A percentile compares a stretch with the other conserved stretches of the same genome.
These are phyloP conservation scores for Ailanthus altissimus DNA, from an alignment of 345 rosid genomes.

Conservation along the genomic window DNA sequence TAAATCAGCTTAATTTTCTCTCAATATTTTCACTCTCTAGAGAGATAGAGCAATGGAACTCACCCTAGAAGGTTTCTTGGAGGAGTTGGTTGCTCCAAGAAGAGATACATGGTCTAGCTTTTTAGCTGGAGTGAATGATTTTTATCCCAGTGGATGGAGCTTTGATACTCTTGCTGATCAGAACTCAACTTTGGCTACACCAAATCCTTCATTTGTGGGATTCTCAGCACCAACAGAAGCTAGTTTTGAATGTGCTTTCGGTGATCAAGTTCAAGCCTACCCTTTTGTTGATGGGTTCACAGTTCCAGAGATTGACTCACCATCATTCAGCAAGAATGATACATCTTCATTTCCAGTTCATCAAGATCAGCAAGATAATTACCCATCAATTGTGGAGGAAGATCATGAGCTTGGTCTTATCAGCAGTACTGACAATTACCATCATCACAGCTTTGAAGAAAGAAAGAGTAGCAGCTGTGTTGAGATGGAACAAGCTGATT, in stretches of 20 bases:
- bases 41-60: conserved; percentile 57
- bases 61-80: conserved; percentile 61
- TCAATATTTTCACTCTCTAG: conserved; percentile 11
- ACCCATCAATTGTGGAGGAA: conserved; percentile 42
- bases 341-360: conserved; percentile 43
- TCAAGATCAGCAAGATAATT: conserved; percentile 31
- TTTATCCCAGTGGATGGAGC: conserved; percentile 51
- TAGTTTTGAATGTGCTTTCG: conserved; percentile 48
- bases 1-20: conserved; percentile 12
- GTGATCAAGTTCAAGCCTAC: conserved; percentile 28
- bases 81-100: conserved; percentile 67
- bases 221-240: conserved; percentile 32
- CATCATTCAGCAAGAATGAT: conserved; percentile 29
- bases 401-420: conserved; percentile 45
- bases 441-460: conserved; percentile 33
- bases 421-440: conserved; percentile 15
- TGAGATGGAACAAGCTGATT: conserved; percentile 36
- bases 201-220: conserved; percentile 35
- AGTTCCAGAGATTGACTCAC: conserved; percentile 36
- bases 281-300: conserved; percentile 48
- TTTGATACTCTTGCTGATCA: conserved; percentile 46
- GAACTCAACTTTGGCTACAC: conserved; percentile 28
- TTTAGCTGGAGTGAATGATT: conserved; percentile 32
- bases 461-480: conserved; percentile 35
- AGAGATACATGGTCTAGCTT: conserved; percentile 44